Percentiles rank a stretch among this genome's conserved stretches.
Evolutionary conservation across 768 basidiomycete species (phyloP).

Genomic region (Strobilomyces echinocephalus): DNA sequence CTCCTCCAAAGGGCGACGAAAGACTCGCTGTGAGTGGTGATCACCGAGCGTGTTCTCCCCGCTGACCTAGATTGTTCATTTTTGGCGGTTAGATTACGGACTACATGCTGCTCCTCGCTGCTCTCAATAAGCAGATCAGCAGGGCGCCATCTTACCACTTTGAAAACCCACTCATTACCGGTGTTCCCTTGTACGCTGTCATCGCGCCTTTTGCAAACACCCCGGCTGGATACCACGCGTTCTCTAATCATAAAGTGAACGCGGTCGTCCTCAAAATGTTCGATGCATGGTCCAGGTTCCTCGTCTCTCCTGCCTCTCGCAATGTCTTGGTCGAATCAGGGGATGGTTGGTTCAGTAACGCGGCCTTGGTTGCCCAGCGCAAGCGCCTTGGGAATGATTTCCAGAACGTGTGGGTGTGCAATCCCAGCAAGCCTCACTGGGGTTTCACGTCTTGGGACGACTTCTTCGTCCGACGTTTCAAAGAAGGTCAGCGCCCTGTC

Average conservation of each 20-base stretch:
- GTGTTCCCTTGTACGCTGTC: constrained; percentile 18
- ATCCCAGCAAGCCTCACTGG: constrained; percentile 38
- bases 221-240: constrained; percentile 18
- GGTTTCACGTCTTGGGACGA: constrained; percentile 51
- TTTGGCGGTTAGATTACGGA: background rate
- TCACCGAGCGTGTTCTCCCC: background rate
- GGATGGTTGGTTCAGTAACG: constrained; percentile 55
- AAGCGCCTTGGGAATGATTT: constrained; percentile 30
- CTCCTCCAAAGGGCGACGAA: constrained; percentile 20
- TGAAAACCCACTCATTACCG: constrained; percentile 17
- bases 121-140: constrained; percentile 10
- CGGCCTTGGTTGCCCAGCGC: too few relatives aligned
- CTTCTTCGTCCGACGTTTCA: constrained; percentile 43
- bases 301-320: constrained; percentile 40
- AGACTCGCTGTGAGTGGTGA: constrained; percentile 5
- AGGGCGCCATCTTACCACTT: constrained; percentile 11
- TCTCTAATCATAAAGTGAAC: constrained; percentile 40
- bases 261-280: constrained; percentile 43
- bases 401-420: constrained; percentile 36
- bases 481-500: constrained; percentile 36
- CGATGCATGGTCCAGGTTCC: constrained; percentile 45
- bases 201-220: constrained; percentile 21
- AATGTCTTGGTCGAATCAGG: constrained; percentile 35
- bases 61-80: background rate
- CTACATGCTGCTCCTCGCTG: constrained; percentile 7